phyloP scores from a whole-genome alignment of 2,329 filamentous ascomycete species.

The Hypomyces perniciosus region DNA sequence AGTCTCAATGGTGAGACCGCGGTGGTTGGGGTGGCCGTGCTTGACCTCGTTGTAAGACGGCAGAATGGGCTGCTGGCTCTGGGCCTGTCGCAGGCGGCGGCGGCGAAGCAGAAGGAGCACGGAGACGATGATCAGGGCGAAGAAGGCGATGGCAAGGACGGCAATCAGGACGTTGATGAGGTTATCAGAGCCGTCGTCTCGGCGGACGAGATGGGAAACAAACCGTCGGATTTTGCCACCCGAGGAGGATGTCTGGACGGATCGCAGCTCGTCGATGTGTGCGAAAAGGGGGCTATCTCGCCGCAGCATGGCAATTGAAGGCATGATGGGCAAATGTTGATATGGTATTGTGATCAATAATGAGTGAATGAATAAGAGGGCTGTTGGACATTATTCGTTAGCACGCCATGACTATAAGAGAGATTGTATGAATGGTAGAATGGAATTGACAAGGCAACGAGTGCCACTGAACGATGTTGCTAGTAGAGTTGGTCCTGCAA shows the following conservation, averaged over 20 bases:
- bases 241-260: too few relatives aligned
- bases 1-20: conserved; percentile 54
- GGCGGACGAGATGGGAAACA: not conserved
- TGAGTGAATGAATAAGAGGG: conserved; percentile 2
- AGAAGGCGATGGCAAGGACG: conserved; percentile 70
- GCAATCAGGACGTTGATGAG: conserved; percentile 74
- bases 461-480: too few relatives aligned
- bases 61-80: conserved; percentile 44
- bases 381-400: conserved; percentile 6
- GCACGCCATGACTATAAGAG: not conserved
- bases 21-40: conserved; percentile 46
- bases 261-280: too few relatives aligned
- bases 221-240: too few relatives aligned
- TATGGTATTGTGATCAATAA: conserved; percentile 4
- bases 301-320: conserved; percentile 10
- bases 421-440: not conserved
- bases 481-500: not conserved
- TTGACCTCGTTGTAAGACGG: conserved; percentile 64
- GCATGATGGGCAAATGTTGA: conserved; percentile 9
- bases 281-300: not conserved
- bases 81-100: conserved; percentile 43
- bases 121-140: conserved; percentile 62
- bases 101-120: conserved; percentile 68
- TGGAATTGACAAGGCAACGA: not conserved
- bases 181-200: conserved; percentile 45